phyloP scores from a whole-genome alignment of 768 basidiomycete species.

The Steccherinum ochraceum region DNA sequence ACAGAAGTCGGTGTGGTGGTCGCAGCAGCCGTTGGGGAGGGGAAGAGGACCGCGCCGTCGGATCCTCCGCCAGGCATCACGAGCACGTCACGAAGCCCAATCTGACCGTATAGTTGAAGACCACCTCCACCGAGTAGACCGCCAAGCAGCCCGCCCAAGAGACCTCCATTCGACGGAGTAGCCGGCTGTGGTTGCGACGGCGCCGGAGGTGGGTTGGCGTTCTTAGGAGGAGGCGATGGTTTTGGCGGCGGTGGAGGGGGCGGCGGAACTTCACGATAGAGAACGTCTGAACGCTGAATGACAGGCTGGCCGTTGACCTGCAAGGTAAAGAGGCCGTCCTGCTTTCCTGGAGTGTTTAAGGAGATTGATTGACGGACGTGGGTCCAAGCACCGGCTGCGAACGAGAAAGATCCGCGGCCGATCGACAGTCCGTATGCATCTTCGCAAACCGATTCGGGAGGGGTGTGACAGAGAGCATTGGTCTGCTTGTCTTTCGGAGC shows the following conservation, averaged over 20 bases:
- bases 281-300: slow-evolving; percentile 50
- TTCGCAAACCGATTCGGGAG: slow-evolving; percentile 56
- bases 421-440: slow-evolving; percentile 66
- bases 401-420: slow-evolving; percentile 66
- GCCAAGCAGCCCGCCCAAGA: slow-evolving; percentile 9
- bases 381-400: slow-evolving; percentile 63
- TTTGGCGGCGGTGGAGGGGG: slow-evolving; percentile 2
- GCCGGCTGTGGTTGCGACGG: neutral
- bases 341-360: slow-evolving; percentile 69
- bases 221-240: neutral
- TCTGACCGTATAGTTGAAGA: neutral
- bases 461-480: slow-evolving; percentile 46
- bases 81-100: neutral
- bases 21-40: neutral
- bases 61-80: neutral
- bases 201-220: neutral
- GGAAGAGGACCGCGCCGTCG: neutral
- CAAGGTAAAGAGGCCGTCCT: slow-evolving; percentile 60
- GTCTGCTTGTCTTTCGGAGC: slow-evolving; percentile 71
- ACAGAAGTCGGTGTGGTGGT: neutral
- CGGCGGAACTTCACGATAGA: slow-evolving; percentile 43
- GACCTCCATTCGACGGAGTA: slow-evolving; percentile 4
- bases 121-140: neutral
- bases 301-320: slow-evolving; percentile 54
- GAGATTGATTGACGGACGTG: slow-evolving; percentile 59